These are phyloP conservation scores for Besnoitia besnoiti DNA, from an alignment of 169 alveolate genomes.

Conservation along the genomic window DNA sequence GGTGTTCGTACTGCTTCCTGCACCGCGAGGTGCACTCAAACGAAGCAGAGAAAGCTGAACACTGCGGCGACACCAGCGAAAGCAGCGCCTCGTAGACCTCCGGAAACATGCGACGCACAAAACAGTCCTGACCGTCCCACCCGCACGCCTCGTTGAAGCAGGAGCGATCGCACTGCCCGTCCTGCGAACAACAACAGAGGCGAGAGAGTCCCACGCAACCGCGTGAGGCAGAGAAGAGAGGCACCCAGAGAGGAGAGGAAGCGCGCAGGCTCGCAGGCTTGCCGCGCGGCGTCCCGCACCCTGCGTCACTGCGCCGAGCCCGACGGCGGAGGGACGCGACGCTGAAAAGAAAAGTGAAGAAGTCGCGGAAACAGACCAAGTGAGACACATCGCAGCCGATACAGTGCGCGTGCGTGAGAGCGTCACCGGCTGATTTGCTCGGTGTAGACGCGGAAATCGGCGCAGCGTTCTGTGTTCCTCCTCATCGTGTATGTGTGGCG, in stretches of 20 bases:
- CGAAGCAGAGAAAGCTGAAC: constrained; percentile 45
- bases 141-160: constrained; percentile 78
- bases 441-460: too few species aligned
- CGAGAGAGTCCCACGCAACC: neutral
- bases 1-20: constrained; percentile 58
- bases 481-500: too few species aligned
- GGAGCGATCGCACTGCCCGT: constrained; percentile 77
- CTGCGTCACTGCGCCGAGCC: too few species aligned
- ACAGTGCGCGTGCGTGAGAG: too few species aligned
- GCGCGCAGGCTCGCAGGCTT: too few species aligned
- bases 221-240: neutral
- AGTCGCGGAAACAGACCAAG: too few species aligned
- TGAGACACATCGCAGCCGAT: too few species aligned
- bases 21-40: constrained; percentile 60
- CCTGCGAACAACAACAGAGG: constrained; percentile 63
- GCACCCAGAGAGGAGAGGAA: neutral
- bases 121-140: constrained; percentile 78
- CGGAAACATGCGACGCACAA: constrained; percentile 73
- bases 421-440: too few species aligned
- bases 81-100: constrained; percentile 65
- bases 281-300: too few species aligned
- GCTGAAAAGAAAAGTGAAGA: too few species aligned
- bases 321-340: too few species aligned
- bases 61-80: constrained; percentile 50
- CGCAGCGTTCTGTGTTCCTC: too few species aligned